Base-by-base conservation (phyloP, 495 filamentous ascomycete species). In the Rhypophila decipiens region DNA sequence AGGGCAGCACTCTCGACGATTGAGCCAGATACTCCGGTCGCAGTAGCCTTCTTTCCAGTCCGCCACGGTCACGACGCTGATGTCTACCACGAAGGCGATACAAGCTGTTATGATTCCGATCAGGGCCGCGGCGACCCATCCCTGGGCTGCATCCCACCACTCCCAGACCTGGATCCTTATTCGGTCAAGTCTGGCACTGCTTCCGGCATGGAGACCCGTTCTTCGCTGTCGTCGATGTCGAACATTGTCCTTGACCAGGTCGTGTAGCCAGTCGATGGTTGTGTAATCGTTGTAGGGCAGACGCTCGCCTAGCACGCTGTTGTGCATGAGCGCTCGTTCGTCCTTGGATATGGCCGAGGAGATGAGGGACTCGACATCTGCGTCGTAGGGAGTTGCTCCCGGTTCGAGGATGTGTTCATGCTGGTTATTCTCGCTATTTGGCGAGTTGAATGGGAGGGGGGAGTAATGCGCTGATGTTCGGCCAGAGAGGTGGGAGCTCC, bases 11-110 rank as follows among this genome's bases (percentile, higher is more conserved):
- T 47, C 54, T 52, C 72, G 67, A 22, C 72, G 62, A 38, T 58
- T 73, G 22, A 65, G 52, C 18, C 76, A 63, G 1, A 61, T 49
- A 45, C 74, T 76, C 5, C 42, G 50, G 7, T 43, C 55, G 56
- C 77, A 80, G 49, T 76, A 77, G 39, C 76, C 76, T 22, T 71
- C 40, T 48, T 80, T 80, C 61, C 66, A 75, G 57, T 79, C 76
- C 19, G 67, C 71, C 15, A 77, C 58, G 9, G 72, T 76, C 19
- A 70, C 76, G 55, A 65, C 73, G 3, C 64, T 70, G 7, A 78
- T 47, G 39, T 80, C 77, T 9, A 79, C 77, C 12, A 72, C 48
- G 50, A 75, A 76, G 13, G 75, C 77, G 0, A 80, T 70, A 37
- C 63, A 67, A 0, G 77, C 75, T 3, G 75, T 78, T 11, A 78